Base-by-base conservation (phyloP, 148 eudicot species). In the Camellia lanceoleosa region DNA sequence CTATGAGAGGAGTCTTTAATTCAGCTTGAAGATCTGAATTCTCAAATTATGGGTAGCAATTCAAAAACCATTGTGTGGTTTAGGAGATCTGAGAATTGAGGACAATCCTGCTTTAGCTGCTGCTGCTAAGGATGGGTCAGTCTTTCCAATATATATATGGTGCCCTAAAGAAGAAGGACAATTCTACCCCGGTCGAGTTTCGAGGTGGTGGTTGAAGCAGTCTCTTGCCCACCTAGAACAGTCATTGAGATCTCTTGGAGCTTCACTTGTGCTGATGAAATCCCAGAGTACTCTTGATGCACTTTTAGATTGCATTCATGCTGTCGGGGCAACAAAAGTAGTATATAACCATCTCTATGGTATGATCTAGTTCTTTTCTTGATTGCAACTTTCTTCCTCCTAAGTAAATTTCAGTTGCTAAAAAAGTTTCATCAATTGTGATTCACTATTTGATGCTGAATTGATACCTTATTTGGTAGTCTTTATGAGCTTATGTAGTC, bases 141-240 rank as follows among this genome's bases (percentile, higher is more conserved):
- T 96, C 2, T 78, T 88, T 19, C 92, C 99, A 73, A 88, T 96
- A 38, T 96, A 68, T 76, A 92, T 93, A 87, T 96, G 99, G 99
- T 92, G 98, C 74, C 99, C 99, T 30, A 84, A 91, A 70, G 99
- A 96, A 85, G 99, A 96, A 91, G 98, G 94, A 47, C 97, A 92
- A 23, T 96, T 89, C 76, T 91, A 82, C 62, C 98, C 99, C 0
- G 99, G 99, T 10, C 87, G 99, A 23, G 99, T 94, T 87, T 96
- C 99, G 0, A 84, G 99, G 87, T 96, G 99, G 99, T 96, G 99
- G 99, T 82, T 96, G 68, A 96, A 96, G 89, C 92, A 93, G 54
- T 96, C 99, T 59, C 88, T 96, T 41, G 71, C 70, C 16, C 95
- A 93, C 69, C 83, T 96, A 86, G 87, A 83, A 68, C 90, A 90